A percentile compares a stretch with the other conserved stretches of the same genome.
phyloP scores from a whole-genome alignment of 441 rosid genomes.

The Bocquillonia castaneifolia region DNA sequence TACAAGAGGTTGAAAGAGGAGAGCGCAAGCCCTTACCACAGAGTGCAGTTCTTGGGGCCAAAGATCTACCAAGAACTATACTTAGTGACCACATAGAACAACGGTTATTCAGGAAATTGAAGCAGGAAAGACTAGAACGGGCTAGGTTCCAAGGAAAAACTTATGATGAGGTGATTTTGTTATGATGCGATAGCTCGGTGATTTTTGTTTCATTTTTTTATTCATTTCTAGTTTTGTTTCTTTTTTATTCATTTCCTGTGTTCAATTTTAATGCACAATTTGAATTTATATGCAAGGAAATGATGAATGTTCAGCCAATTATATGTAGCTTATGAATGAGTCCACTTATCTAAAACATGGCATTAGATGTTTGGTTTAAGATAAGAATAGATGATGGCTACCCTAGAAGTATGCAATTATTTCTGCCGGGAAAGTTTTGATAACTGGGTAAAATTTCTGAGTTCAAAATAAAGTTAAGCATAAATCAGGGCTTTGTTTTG shows the following conservation, averaged over 20 bases:
- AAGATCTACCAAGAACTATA: slow-evolving; percentile 89
- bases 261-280: slow-evolving; percentile 10
- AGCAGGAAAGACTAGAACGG: slow-evolving; percentile 84
- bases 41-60: slow-evolving; percentile 99
- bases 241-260: slow-evolving; percentile 2
- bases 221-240: background rate
- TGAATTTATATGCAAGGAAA: background rate
- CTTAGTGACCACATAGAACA: slow-evolving; percentile 98
- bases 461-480: background rate
- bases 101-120: slow-evolving; percentile 71
- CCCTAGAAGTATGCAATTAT: background rate
- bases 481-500: too few species aligned
- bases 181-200: background rate
- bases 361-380: background rate
- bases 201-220: background rate
- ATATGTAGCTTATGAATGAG: background rate
- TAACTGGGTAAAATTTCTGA: background rate
- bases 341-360: background rate
- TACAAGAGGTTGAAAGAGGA: slow-evolving; percentile 80
- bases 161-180: slow-evolving; percentile 80
- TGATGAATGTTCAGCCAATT: background rate
- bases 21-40: slow-evolving; percentile 91
- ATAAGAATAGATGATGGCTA: background rate
- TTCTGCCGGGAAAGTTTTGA: background rate
- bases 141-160: slow-evolving; percentile 82